Percentiles rank a stretch among this genome's conserved stretches.
Conservation (phyloP, 257 asterid species). For the Penstemon barbatus region DNA sequence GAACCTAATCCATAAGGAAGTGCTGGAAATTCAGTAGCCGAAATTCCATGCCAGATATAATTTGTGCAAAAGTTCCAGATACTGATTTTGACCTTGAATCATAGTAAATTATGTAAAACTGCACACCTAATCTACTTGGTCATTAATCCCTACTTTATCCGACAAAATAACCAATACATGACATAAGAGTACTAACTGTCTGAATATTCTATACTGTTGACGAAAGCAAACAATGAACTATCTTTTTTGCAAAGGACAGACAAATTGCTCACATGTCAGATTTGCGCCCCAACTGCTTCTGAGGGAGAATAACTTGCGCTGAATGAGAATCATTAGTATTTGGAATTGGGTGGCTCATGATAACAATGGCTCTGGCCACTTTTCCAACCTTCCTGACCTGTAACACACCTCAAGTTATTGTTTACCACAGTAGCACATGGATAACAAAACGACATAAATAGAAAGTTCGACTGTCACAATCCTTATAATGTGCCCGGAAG, state of each 20-base stretch:
- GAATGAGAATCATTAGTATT: slow-evolving; percentile 84
- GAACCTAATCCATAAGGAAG: slow-evolving; percentile 14
- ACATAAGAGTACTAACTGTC: background rate
- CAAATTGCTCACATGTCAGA: slow-evolving; percentile 76
- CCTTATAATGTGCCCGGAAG: slow-evolving; percentile 7
- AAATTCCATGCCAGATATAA: too few species aligned
- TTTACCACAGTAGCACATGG: slow-evolving; percentile 12
- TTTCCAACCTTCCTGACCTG: slow-evolving; percentile 87
- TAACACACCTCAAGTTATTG: slow-evolving; percentile 16
- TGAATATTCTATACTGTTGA: slow-evolving; percentile 16
- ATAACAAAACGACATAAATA: slow-evolving; percentile 18
- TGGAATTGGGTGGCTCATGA: slow-evolving; percentile 97
- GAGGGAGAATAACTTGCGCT: slow-evolving; percentile 91
- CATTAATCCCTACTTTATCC: background rate
- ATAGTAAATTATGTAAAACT: background rate
- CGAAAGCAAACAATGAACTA: slow-evolving; percentile 12
- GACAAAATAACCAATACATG: slow-evolving; percentile 11
- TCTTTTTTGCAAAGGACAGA: slow-evolving; percentile 20
- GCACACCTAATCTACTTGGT: slow-evolving; percentile 9
- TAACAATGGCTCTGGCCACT: slow-evolving; percentile 89
- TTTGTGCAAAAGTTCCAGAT: too few species aligned
- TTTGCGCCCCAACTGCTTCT: slow-evolving; percentile 89
- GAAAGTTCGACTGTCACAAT: slow-evolving; percentile 9
- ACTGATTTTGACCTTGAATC: background rate
- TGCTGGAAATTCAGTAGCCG: slow-evolving; percentile 1